Conservation (phyloP, 768 basidiomycete species). For the Daedaleopsis sinensis region DNA sequence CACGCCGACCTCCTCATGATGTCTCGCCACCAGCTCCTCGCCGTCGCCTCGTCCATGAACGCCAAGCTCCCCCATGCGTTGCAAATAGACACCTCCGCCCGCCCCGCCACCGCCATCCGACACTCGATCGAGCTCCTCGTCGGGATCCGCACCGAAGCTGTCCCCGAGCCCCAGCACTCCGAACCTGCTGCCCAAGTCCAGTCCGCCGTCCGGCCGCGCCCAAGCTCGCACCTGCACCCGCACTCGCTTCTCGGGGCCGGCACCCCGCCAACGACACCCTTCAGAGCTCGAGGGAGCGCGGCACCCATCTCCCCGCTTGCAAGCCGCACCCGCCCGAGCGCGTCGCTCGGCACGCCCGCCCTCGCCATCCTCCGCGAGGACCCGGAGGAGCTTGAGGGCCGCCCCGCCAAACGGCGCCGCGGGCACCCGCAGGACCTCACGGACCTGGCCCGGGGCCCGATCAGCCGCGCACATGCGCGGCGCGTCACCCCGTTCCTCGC, state of each 20-base stretch:
- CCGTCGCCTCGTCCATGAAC: constrained; percentile 59
- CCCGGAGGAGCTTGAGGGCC: constrained; percentile 15
- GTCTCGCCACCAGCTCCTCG: constrained; percentile 54
- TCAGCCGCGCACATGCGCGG: constrained; percentile 27
- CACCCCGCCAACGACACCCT: constrained; percentile 4
- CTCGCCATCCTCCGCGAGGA: constrained; percentile 25
- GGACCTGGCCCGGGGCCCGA: constrained; percentile 3
- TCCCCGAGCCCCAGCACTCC: constrained; percentile 2
- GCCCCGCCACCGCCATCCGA: constrained; percentile 50
- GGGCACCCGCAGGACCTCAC: too few relatives aligned
- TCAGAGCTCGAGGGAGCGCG: background rate
- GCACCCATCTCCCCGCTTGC: constrained; percentile 24
- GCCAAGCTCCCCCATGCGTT: constrained; percentile 53
- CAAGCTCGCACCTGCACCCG: constrained; percentile 3
- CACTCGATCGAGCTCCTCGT: constrained; percentile 61
- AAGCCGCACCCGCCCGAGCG: constrained; percentile 8
- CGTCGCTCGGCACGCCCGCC: constrained; percentile 5
- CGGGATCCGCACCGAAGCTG: constrained; percentile 45
- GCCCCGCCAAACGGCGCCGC: constrained; percentile 28
- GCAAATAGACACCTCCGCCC: constrained; percentile 48
- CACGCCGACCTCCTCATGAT: constrained; percentile 74
- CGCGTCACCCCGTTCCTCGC: constrained; percentile 11
- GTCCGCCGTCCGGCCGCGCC: background rate
- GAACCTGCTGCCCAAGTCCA: too few relatives aligned
- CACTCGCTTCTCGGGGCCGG: constrained; percentile 8